These are phyloP conservation scores for Picochlorum sp. DNA, from an alignment of 139 green algal species.

Conservation along the genomic window DNA sequence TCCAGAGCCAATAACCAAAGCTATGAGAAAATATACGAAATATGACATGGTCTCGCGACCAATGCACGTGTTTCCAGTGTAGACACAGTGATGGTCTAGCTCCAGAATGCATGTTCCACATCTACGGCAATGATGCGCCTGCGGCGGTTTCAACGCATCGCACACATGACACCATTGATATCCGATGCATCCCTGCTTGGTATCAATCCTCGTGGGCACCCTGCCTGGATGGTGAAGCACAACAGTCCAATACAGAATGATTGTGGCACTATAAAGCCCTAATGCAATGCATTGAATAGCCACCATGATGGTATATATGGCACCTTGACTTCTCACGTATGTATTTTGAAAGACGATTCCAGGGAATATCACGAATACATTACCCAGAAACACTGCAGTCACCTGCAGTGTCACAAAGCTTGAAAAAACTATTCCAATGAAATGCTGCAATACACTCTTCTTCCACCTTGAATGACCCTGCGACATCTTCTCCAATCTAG, in stretches of 20 bases:
- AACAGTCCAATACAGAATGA: slow-evolving; percentile 11
- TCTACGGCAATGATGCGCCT: slow-evolving; percentile 31
- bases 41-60: slow-evolving; percentile 21
- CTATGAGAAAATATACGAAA: slow-evolving; percentile 23
- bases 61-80: slow-evolving; percentile 18
- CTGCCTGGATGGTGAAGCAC: slow-evolving; percentile 6
- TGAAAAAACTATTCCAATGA: too few species aligned
- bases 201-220: not conserved
- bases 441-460: not conserved
- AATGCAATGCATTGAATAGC: too few species aligned
- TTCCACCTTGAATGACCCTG: not conserved
- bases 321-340: too few species aligned
- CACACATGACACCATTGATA: slow-evolving; percentile 20
- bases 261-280: slow-evolving; percentile 4
- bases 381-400: not conserved
- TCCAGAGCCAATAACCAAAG: slow-evolving; percentile 3
- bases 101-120: slow-evolving; percentile 25
- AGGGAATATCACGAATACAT: not conserved
- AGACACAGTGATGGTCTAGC: slow-evolving; percentile 40
- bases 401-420: slow-evolving; percentile 2
- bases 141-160: slow-evolving; percentile 17
- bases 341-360: too few species aligned
- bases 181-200: not conserved
- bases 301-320: too few species aligned
- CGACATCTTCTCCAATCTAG: not conserved